These are phyloP conservation scores for Perilla frutescens DNA, from an alignment of 257 asterid genomes.

Conservation along the genomic window DNA sequence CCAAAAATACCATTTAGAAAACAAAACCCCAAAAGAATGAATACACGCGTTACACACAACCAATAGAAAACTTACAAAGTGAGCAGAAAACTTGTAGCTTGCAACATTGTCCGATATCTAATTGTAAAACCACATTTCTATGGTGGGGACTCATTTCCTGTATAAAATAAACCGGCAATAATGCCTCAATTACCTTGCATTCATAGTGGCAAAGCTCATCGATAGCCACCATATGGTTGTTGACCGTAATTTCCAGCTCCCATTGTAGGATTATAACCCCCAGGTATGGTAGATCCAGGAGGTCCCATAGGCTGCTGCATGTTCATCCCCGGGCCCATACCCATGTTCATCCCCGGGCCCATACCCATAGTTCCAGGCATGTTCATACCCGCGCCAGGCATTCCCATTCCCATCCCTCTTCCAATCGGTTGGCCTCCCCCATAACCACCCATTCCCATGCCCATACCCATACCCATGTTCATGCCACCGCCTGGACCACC, in stretches of 20 bases:
- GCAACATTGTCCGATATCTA: slow-evolving; percentile 29
- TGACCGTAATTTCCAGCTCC: slow-evolving; percentile 76
- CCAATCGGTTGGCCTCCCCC: slow-evolving; percentile 55
- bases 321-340: slow-evolving; percentile 46
- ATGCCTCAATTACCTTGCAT: slow-evolving; percentile 8
- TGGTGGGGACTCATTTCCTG: slow-evolving; percentile 35
- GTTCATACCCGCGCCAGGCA: slow-evolving; percentile 35
- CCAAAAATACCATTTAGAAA: slow-evolving; percentile 42
- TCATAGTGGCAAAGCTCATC: slow-evolving; percentile 43
- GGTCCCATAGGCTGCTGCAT: slow-evolving; percentile 74
- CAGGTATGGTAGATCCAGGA: slow-evolving; percentile 63
- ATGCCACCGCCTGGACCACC: slow-evolving; percentile 45
- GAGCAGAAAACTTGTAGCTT: slow-evolving; percentile 33
- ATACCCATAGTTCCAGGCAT: slow-evolving; percentile 35
- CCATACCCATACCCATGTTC: slow-evolving; percentile 44
- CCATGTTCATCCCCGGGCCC: slow-evolving; percentile 35
- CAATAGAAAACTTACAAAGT: slow-evolving; percentile 43
- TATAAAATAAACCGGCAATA: slow-evolving; percentile 31
- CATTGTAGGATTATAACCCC: slow-evolving; percentile 71
- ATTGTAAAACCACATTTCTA: slow-evolving; percentile 35
- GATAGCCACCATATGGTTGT: slow-evolving; percentile 76
- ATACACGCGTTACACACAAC: slow-evolving; percentile 47
- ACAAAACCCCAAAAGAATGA: slow-evolving; percentile 47
- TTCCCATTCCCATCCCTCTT: slow-evolving; percentile 48
- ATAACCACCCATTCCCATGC: slow-evolving; percentile 54